Conservation (phyloP, 352 stramenopile species). For the Phytophthora sp. region DNA sequence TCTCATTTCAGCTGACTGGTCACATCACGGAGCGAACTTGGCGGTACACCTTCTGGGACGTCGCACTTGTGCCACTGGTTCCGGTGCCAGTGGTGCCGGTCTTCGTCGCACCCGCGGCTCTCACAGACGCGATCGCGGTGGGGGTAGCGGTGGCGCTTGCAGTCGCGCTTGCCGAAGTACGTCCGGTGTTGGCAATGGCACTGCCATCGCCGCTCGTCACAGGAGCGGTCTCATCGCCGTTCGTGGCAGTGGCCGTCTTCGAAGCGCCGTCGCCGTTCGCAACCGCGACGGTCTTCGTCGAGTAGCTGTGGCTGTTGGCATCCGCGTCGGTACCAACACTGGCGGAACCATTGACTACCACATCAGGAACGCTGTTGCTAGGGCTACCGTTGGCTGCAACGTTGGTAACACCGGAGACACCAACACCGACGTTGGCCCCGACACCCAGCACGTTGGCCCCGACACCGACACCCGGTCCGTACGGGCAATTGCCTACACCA, state of each 20-base stretch:
- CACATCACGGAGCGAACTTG: background rate
- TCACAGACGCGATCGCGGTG: background rate
- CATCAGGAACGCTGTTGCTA: background rate
- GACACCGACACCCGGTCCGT: background rate
- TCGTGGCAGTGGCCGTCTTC: no score
- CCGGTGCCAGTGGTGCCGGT: background rate
- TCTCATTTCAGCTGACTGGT: no score
- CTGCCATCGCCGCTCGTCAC: background rate
- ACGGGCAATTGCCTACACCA: background rate
- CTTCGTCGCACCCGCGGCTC: background rate
- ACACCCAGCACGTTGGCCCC: background rate
- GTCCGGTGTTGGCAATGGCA: background rate
- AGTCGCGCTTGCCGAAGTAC: slow-evolving; percentile 1
- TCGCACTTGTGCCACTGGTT: slow-evolving; percentile 2
- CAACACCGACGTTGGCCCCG: background rate
- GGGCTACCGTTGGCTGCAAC: background rate
- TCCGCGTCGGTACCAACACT: background rate
- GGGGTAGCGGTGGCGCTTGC: background rate
- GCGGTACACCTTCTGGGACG: slow-evolving; percentile 9
- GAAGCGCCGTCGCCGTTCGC: background rate
- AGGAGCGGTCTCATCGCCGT: no score
- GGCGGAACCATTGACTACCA: background rate
- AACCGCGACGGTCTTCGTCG: slow-evolving; percentile 1
- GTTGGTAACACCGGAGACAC: background rate
- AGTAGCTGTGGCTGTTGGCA: background rate